phyloP scores from a whole-genome alignment of 2,329 filamentous ascomycete species.

The Ophiocordyceps camponoti-rufipedis region DNA sequence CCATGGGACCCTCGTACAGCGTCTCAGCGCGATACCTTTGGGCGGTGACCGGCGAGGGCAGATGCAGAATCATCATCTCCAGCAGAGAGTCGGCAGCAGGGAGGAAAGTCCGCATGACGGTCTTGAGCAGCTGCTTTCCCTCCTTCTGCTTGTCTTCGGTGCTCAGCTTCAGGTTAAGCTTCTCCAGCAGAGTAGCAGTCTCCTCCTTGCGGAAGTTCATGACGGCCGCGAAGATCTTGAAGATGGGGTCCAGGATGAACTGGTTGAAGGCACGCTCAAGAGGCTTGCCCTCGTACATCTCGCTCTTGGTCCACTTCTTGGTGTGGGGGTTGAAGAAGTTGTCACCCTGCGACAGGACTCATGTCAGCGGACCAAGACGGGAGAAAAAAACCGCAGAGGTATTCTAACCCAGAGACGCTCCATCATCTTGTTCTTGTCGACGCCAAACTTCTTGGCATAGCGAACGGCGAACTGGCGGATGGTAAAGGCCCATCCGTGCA shows the following conservation, averaged over 20 bases:
- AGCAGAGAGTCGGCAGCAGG: constrained; percentile 93
- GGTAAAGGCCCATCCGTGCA: constrained; percentile 99
- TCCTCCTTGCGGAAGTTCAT: constrained; percentile 99
- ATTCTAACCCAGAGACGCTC: constrained; percentile 84
- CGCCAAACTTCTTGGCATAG: constrained; percentile 99
- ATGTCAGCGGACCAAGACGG: constrained; percentile 4
- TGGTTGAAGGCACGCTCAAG: constrained; percentile 99
- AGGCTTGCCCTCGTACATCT: constrained; percentile 65
- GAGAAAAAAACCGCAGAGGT: background rate
- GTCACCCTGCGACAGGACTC: constrained; percentile 44
- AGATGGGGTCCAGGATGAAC: constrained; percentile 99
- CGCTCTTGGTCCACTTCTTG: constrained; percentile 98
- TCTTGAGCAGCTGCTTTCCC: constrained; percentile 95
- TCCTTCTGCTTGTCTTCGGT: constrained; percentile 79
- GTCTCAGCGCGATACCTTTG: constrained; percentile 98
- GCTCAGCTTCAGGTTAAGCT: constrained; percentile 87
- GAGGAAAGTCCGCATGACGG: constrained; percentile 97
- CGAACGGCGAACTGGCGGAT: constrained; percentile 89
- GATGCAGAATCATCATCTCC: constrained; percentile 99
- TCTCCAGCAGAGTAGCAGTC: constrained; percentile 62
- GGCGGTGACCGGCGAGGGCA: constrained; percentile 87
- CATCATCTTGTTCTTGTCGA: constrained; percentile 99
- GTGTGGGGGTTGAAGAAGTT: constrained; percentile 99
- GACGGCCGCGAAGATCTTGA: constrained; percentile 91
- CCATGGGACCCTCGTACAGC: constrained; percentile 90